These are phyloP conservation scores for Rheum nobile DNA, from an alignment of 148 eudicot genomes.

Conservation along the genomic window DNA sequence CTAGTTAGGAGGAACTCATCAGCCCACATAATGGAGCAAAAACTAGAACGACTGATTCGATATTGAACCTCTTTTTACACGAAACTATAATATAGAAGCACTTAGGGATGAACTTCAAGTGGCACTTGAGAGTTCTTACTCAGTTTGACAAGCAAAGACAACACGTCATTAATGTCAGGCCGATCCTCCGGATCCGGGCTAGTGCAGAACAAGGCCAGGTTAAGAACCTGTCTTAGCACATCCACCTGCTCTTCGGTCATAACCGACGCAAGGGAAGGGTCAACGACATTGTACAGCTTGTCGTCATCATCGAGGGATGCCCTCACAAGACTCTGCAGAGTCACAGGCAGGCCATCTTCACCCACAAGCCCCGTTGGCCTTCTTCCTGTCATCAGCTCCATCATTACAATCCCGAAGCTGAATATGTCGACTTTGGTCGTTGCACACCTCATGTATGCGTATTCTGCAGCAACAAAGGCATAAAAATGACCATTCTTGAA, in stretches of 20 bases:
- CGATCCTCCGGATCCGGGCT: constrained; percentile 48
- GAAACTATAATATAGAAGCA: too few relatives aligned
- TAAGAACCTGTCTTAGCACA: constrained; percentile 37
- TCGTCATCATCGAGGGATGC: constrained; percentile 23
- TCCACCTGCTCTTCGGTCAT: constrained; percentile 32
- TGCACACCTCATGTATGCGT: constrained; percentile 74
- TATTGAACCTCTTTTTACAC: too few relatives aligned
- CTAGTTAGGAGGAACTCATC: too few relatives aligned
- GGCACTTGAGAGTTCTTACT: constrained; percentile 3
- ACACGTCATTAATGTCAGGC: constrained; percentile 42
- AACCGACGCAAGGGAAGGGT: constrained; percentile 33
- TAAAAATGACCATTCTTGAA: too few relatives aligned
- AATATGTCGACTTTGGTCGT: constrained; percentile 86
- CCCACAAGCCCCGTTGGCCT: constrained; percentile 60
- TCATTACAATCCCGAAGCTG: constrained; percentile 71
- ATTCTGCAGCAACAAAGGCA: constrained; percentile 31
- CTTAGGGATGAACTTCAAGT: too few relatives aligned
- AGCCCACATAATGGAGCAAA: too few relatives aligned
- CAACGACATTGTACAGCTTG: constrained; percentile 31
- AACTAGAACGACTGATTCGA: too few relatives aligned
- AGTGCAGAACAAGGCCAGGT: constrained; percentile 69
- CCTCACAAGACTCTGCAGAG: constrained; percentile 53
- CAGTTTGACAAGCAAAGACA: constrained; percentile 33
- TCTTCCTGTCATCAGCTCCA: constrained; percentile 57
- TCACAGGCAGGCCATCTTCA: constrained; percentile 44